A percentile compares a stretch with the other conserved stretches of the same genome.
These are phyloP conservation scores for Nosema muscidifuracis DNA, from an alignment of 371 early-diverging fungal species.

Conservation along the genomic window DNA sequence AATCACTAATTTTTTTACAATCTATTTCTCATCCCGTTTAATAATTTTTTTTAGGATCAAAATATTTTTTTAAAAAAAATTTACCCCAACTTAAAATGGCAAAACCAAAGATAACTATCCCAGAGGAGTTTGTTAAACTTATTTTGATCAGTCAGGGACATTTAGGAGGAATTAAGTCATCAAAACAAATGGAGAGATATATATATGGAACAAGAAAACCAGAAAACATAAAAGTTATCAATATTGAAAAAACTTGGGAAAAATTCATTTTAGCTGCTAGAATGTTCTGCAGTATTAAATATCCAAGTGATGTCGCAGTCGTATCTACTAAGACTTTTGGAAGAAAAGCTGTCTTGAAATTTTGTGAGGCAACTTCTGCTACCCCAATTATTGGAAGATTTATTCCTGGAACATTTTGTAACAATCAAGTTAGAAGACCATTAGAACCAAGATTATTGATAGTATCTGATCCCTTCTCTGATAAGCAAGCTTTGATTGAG, in stretches of 20 bases:
- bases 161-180: conserved; percentile 59
- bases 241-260: conserved; percentile 96
- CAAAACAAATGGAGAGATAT: conserved; percentile 58
- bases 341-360: conserved; percentile 94
- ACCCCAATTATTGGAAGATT: conserved; percentile 94
- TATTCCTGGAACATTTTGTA: conserved; percentile 99
- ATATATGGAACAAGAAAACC: conserved; percentile 51
- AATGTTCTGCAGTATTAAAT: conserved; percentile 79
- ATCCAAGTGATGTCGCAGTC: conserved; percentile 84
- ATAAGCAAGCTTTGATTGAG: conserved; percentile 94
- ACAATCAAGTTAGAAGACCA: conserved; percentile 92
- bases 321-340: conserved; percentile 90
- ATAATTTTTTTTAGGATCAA: too few species aligned
- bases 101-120: conserved; percentile 52
- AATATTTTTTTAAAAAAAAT: conserved; percentile 13
- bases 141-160: conserved; percentile 56
- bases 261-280: conserved; percentile 96
- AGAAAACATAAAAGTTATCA: conserved; percentile 70
- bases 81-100: conserved; percentile 38
- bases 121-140: conserved; percentile 57
- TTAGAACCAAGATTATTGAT: conserved; percentile 92
- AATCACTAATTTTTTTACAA: too few species aligned
- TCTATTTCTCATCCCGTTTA: too few species aligned
- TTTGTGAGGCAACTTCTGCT: conserved; percentile 86
- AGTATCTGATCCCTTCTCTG: conserved; percentile 90